phyloP scores from a whole-genome alignment of 352 stramenopile species.

The Phytophthora vignae region DNA sequence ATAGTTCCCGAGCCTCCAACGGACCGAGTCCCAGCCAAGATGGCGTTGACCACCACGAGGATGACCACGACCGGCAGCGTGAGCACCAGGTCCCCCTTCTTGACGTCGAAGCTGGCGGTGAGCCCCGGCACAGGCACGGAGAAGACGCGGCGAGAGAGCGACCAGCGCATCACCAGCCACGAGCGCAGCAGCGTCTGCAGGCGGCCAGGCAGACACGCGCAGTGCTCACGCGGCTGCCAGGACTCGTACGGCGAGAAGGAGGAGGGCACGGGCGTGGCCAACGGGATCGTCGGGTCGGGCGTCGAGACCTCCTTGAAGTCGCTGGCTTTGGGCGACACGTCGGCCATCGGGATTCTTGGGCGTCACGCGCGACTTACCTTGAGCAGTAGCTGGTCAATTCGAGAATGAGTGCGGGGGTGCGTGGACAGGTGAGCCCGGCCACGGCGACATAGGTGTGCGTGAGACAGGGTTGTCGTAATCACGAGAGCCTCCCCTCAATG shows the following conservation, averaged over 20 bases:
- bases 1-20: constrained; percentile 22
- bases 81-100: constrained; percentile 43
- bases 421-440: not conserved
- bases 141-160: constrained; percentile 28
- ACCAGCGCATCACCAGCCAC: constrained; percentile 36
- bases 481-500: not conserved
- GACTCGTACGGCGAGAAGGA: not conserved
- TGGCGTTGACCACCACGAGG: constrained; percentile 24
- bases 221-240: constrained; percentile 8
- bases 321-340: constrained; percentile 11
- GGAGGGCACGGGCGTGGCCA: constrained; percentile 1
- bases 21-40: constrained; percentile 6
- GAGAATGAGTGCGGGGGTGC: not conserved
- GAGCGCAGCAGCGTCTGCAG: constrained; percentile 22
- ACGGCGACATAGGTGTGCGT: not conserved
- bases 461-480: not conserved
- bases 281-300: constrained; percentile 5
- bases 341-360: not conserved
- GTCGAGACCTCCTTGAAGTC: constrained; percentile 11
- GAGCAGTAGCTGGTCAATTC: not conserved
- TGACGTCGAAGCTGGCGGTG: constrained; percentile 42
- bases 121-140: constrained; percentile 29
- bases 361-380: not conserved
- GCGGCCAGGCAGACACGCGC: constrained; percentile 1
- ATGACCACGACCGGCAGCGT: constrained; percentile 26